Conservation (phyloP, 306 rosid genomes). For the Dicorynia guianensis region DNA sequence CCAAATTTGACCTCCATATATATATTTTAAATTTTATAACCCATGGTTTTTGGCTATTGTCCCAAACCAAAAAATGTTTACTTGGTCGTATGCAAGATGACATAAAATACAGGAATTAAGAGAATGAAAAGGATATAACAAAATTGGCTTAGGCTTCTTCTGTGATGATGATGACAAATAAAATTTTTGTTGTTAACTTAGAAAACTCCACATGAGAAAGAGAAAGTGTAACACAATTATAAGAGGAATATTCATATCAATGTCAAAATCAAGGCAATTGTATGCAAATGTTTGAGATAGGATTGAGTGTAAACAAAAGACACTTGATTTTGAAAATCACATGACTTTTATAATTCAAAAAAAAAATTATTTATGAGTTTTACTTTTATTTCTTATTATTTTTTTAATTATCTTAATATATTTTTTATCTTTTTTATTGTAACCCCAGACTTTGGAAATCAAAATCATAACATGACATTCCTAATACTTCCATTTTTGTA, state of each 20-base stretch:
- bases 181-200: conserved; percentile 9
- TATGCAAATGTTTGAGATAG: conserved; percentile 14
- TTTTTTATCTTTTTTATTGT: no score
- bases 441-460: no score
- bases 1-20: neutral
- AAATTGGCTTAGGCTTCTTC: neutral
- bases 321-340: no score
- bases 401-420: no score
- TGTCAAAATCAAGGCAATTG: conserved; percentile 32
- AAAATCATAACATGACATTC: no score
- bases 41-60: neutral
- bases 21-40: no score
- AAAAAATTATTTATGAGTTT: no score
- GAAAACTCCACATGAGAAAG: neutral
- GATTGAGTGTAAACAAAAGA: no score
- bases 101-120: neutral
- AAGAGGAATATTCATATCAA: neutral
- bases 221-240: neutral
- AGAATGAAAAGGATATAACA: neutral
- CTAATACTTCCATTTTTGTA: neutral
- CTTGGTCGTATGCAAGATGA: neutral
- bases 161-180: neutral
- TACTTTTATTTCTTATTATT: no score
- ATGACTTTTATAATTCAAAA: no score
- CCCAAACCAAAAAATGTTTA: neutral